Conservation (phyloP, 2,329 filamentous ascomycete species). For the Pyrenophora graminea region DNA sequence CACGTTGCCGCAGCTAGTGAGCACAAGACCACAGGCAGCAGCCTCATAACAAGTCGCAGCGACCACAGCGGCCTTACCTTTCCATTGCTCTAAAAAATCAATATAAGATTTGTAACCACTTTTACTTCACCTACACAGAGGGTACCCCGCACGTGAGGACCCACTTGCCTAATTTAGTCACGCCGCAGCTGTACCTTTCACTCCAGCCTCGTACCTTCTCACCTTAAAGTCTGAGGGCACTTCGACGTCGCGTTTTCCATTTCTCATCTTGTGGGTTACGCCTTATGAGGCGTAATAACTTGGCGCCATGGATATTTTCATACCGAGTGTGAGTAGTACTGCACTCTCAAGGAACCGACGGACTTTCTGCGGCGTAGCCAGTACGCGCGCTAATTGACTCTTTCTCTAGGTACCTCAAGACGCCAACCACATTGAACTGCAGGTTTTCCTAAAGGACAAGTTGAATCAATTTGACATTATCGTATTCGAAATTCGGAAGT, state of each 20-base stretch:
- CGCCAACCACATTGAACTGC: conserved; percentile 50
- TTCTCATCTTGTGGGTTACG: neutral
- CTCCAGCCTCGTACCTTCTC: neutral
- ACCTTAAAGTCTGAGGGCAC: neutral
- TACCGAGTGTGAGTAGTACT: conserved; percentile 24
- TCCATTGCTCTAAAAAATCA: neutral
- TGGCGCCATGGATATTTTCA: conserved; percentile 31
- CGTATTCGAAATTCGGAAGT: conserved; percentile 53
- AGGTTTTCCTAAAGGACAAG: conserved; percentile 45
- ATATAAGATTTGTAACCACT: neutral
- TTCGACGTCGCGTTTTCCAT: neutral
- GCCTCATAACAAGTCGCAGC: neutral
- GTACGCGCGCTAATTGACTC: neutral
- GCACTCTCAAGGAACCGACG: neutral
- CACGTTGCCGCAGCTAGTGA: neutral
- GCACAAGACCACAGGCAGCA: neutral
- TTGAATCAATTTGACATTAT: conserved; percentile 48
- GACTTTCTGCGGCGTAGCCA: neutral
- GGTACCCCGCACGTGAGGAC: conserved; percentile 14
- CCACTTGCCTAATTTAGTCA: conserved; percentile 11
- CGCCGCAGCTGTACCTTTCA: neutral
- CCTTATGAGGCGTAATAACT: neutral
- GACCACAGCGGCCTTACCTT: too few species aligned
- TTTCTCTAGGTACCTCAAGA: conserved; percentile 44
- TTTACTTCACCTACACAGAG: conserved; percentile 1